These are phyloP conservation scores for Suillus alpinus DNA, from an alignment of 768 basidiomycete genomes.

Conservation along the genomic window DNA sequence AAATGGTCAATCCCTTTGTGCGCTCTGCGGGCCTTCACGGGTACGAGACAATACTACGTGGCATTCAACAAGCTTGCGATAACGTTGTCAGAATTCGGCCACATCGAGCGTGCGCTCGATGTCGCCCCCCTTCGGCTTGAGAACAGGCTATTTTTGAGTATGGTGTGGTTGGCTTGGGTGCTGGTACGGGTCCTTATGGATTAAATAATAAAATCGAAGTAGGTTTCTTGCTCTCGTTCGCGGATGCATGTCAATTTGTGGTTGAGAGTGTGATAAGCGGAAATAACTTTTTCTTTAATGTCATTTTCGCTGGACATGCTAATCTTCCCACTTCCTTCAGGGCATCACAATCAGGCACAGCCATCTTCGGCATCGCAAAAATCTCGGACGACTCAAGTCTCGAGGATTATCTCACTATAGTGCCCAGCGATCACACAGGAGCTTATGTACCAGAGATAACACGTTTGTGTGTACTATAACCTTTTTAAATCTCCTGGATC, in stretches of 20 bases:
- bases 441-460: neutral
- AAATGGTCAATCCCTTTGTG: neutral
- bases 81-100: neutral
- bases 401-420: neutral
- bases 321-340: neutral
- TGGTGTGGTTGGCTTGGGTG: neutral
- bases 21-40: neutral
- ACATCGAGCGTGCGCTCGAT: neutral
- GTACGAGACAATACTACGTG: neutral
- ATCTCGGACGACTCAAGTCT: neutral
- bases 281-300: neutral
- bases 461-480: neutral
- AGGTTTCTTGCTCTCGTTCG: neutral
- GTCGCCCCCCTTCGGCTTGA: neutral
- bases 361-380: neutral
- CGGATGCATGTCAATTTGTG: neutral
- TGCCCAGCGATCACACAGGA: neutral
- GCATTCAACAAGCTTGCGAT: neutral
- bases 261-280: neutral
- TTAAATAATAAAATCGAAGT: neutral
- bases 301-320: neutral
- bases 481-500: neutral
- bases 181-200: neutral
- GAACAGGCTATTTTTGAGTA: conserved; percentile 1
- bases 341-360: neutral